Conservation (phyloP, 176 grass and related monocot species). For the Phoenix dactylifera region DNA sequence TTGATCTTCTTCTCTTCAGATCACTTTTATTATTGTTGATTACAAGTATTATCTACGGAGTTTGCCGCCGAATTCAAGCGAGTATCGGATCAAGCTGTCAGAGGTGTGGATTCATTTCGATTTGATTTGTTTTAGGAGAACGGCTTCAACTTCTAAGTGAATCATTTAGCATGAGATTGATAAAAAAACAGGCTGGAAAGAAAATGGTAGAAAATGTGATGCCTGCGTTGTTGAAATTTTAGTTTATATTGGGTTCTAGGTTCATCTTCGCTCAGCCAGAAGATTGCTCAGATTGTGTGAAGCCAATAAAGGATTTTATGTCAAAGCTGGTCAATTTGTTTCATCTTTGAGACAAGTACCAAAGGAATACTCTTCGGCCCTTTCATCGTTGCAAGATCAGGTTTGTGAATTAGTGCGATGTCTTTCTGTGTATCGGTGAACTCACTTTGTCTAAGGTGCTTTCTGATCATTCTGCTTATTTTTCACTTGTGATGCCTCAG, state of each 20-base stretch:
- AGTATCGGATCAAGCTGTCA: constrained; percentile 59
- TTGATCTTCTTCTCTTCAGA: constrained; percentile 33
- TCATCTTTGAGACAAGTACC: constrained; percentile 84
- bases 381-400: constrained; percentile 87
- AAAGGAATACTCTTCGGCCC: constrained; percentile 74
- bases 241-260: constrained; percentile 25
- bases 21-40: constrained; percentile 56
- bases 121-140: background rate
- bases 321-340: constrained; percentile 94
- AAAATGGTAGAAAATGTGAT: no score
- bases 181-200: no score
- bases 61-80: constrained; percentile 29
- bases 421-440: background rate
- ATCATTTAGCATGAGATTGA: no score
- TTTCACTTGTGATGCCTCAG: constrained; percentile 37
- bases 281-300: constrained; percentile 66
- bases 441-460: constrained; percentile 6
- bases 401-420: constrained; percentile 26
- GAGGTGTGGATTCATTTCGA: constrained; percentile 34
- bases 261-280: constrained; percentile 79
- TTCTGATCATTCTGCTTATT: background rate
- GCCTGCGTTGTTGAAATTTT: background rate
- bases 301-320: constrained; percentile 88
- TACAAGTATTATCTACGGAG: constrained; percentile 70
- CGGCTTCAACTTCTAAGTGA: no score